Evolutionary conservation across 306 rosid genomes (phyloP).

Genomic region (Inga laurina): DNA sequence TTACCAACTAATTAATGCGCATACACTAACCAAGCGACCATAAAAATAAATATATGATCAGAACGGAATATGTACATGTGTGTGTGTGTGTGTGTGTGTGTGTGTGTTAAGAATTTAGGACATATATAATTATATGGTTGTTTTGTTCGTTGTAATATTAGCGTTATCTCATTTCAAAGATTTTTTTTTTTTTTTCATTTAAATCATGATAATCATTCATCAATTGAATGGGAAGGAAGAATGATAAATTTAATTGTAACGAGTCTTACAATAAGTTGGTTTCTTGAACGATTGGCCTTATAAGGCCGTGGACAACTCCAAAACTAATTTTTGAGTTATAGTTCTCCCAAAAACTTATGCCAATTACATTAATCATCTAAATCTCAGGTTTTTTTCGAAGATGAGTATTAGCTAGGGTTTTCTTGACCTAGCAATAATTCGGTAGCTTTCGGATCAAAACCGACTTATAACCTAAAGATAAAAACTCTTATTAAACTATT

Average conservation of each 20-base stretch:
- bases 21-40: background rate
- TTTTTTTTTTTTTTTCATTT: background rate
- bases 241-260: background rate
- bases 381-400: background rate
- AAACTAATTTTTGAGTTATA: no score
- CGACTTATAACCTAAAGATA: conserved; percentile 30
- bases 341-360: no score
- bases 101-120: background rate
- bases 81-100: no score
- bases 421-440: background rate
- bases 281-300: no score
- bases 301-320: no score
- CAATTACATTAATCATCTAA: background rate
- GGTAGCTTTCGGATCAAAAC: conserved; percentile 35
- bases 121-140: background rate
- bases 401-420: background rate
- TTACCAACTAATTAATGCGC: background rate
- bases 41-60: background rate
- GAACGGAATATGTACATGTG: background rate
- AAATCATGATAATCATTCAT: background rate
- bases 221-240: no score
- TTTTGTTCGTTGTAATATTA: background rate
- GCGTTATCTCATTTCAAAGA: background rate
- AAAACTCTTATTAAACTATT: background rate
- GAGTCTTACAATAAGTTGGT: no score